Percentiles rank a stretch among this genome's conserved stretches.
These are phyloP conservation scores for Hypoxylon sp. DNA, from an alignment of 2,329 filamentous ascomycete genomes.

Conservation along the genomic window DNA sequence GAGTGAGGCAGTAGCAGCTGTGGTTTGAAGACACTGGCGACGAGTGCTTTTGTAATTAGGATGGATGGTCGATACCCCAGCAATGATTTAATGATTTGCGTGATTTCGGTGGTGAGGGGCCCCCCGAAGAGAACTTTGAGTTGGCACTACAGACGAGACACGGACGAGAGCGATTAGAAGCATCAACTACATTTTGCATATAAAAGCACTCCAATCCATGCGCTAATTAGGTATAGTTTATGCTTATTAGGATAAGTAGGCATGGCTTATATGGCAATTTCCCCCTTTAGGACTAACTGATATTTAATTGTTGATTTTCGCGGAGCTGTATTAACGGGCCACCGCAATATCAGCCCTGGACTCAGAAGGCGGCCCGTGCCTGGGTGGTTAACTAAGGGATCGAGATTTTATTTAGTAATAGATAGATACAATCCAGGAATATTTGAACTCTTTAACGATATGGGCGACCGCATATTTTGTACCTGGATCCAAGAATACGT, in stretches of 20 bases:
- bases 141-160: neutral
- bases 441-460: no score
- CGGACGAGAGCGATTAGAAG: neutral
- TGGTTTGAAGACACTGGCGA: constrained; percentile 26
- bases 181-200: no score
- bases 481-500: no score
- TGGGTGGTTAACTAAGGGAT: neutral
- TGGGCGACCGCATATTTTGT: no score
- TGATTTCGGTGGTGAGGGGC: neutral
- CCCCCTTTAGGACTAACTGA: no score
- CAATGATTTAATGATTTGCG: neutral
- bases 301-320: no score
- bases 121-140: neutral
- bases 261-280: no score
- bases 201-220: no score
- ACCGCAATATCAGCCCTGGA: constrained; percentile 10
- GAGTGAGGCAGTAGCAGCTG: constrained; percentile 2
- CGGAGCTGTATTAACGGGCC: no score
- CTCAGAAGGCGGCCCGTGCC: constrained; percentile 5
- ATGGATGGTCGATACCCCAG: neutral
- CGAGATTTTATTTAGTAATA: neutral
- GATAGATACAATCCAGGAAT: neutral
- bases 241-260: no score
- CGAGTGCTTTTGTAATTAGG: no score
- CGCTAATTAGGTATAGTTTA: no score